Evolutionary conservation across 805 yeast species (phyloP), one percentile per base, ranked within the genome.

Genomic region (Zygoascus biomembranicola): DNA sequence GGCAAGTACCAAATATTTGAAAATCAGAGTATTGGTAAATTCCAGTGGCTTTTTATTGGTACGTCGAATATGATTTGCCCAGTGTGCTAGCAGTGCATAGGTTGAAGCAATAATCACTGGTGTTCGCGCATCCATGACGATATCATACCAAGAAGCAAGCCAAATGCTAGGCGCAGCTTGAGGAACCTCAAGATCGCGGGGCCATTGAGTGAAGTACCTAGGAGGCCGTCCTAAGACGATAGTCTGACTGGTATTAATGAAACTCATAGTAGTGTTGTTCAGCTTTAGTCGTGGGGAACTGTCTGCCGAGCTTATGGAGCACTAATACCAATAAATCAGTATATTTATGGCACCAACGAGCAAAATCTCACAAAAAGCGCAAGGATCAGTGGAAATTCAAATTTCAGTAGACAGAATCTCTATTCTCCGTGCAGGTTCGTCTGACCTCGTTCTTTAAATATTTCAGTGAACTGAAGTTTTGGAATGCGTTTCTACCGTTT

Each of bases 41-140:
- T 64, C 52, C 53, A 70, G 72, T 1, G 90, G 88, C 19, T 79
- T 83, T 50, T 55, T 62, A 63, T 52, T 65, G 57, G 83, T 71
- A 14, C 69, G 69, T n/a, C 72, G 63, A 14, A 80, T 66, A 28
- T 70, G 66, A 66, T 84, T 84, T 56, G 75, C 63, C 32, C 69
- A 60, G 62, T 84, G 87, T 45, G 83, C 87, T 18, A 74, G 65
- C 8, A 75, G 67, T 57, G 85, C 85, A 64, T 84, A 84, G 16
- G 75, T 70, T 3, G 79, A 56, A 11, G 86, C 85, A 52, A 84
- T 75, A 14, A 78, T 68, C 56, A 83, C 59, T 2, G 87, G 86
- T 19, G 82, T 77, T 23, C 73, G 61, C 42, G 75, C 74, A 54
- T 76, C 72, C 74, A 83, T 71, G 26, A 66, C 61, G 13, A 58